These are phyloP conservation scores for Saposhnikovia divaricata DNA, from an alignment of 129 eudicot genomes.

Conservation along the genomic window DNA sequence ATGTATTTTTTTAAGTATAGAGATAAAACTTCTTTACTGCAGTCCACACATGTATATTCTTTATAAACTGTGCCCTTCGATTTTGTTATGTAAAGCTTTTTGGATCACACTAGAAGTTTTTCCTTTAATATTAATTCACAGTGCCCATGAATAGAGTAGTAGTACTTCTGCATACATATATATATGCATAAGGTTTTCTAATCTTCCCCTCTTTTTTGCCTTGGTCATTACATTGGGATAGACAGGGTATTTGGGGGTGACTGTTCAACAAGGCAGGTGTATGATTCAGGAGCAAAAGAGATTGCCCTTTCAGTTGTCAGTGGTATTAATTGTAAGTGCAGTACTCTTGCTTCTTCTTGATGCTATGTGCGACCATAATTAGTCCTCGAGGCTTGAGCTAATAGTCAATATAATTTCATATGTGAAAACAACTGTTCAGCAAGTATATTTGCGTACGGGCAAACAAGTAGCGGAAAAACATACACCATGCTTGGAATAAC, in stretches of 20 bases:
- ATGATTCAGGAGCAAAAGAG: slow-evolving; percentile 85
- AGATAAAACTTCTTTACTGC: neutral
- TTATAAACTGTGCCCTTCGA: neutral
- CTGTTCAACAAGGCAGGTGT: slow-evolving; percentile 76
- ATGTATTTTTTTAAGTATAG: neutral
- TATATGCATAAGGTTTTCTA: neutral
- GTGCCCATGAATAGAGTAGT: neutral
- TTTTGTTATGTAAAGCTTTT: neutral
- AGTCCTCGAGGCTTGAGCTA: neutral
- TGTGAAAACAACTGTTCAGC: slow-evolving; percentile 34
- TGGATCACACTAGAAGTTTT: neutral
- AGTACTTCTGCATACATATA: neutral
- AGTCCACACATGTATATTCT: neutral
- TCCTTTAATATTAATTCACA: neutral
- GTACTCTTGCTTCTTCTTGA: neutral
- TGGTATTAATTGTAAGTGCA: slow-evolving; percentile 85
- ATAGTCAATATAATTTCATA: slow-evolving; percentile 5
- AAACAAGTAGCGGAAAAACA: slow-evolving; percentile 98
- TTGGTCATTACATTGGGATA: slow-evolving; percentile 26
- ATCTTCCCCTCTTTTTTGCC: slow-evolving; percentile 7
- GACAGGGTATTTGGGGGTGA: slow-evolving; percentile 96
- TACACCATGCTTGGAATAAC: slow-evolving; percentile 97
- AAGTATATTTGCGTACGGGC: slow-evolving; percentile 95
- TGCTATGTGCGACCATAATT: neutral
- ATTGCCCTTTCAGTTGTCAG: slow-evolving; percentile 96